Conservation (phyloP, 495 filamentous ascomycete species). For the Neurospora sp. region DNA sequence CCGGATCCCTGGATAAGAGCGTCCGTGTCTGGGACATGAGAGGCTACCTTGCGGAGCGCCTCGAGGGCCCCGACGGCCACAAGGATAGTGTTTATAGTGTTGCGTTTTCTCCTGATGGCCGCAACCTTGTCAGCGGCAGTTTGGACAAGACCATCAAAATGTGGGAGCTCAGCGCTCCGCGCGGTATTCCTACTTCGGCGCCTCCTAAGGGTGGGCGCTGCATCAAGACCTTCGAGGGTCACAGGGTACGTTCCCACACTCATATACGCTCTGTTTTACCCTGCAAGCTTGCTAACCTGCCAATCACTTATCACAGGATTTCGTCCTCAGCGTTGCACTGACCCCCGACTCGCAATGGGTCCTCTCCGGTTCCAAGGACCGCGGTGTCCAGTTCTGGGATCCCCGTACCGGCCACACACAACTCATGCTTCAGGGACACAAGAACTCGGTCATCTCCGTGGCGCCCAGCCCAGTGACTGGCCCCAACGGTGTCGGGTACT, state of each 20-base stretch:
- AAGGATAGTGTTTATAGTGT: constrained; percentile 91
- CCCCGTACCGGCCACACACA: constrained; percentile 77
- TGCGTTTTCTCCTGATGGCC: constrained; percentile 80
- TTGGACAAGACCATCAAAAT: constrained; percentile 93
- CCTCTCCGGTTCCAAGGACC: constrained; percentile 82
- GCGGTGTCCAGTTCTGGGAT: constrained; percentile 91
- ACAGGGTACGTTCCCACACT: constrained; percentile 53
- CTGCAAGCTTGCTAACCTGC: not conserved
- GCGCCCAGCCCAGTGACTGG: constrained; percentile 78
- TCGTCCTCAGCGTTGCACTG: constrained; percentile 79
- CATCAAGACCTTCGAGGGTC: constrained; percentile 82
- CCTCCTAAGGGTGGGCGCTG: constrained; percentile 69
- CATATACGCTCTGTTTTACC: not conserved
- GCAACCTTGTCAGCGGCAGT: constrained; percentile 80
- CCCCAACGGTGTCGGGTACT: constrained; percentile 58
- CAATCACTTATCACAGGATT: constrained; percentile 49
- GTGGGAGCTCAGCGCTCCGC: constrained; percentile 72
- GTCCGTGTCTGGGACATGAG: constrained; percentile 82
- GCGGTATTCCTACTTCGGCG: constrained; percentile 41
- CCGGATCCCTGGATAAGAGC: constrained; percentile 82
- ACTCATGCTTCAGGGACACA: constrained; percentile 88
- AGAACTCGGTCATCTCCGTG: constrained; percentile 87
- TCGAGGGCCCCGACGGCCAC: constrained; percentile 80
- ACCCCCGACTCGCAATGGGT: constrained; percentile 86
- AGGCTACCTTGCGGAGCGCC: constrained; percentile 72